Evolutionary conservation across 441 rosid genomes (phyloP).

Genomic region (Gossypium davidsonii): DNA sequence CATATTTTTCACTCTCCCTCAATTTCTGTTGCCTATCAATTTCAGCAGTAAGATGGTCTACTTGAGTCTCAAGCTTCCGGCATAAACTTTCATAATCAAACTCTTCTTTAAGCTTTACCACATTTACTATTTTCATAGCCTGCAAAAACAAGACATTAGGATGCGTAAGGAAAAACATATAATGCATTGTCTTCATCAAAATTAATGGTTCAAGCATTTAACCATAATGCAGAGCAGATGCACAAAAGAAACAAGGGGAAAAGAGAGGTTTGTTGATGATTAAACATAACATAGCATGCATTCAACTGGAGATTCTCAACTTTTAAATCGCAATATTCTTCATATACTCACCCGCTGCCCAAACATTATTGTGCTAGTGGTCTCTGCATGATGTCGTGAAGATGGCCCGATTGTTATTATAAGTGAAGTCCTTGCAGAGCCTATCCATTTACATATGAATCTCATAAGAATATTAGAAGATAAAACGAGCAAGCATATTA

Average conservation of each 20-base stretch:
- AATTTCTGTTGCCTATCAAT: slow-evolving; percentile 66
- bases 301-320: background rate
- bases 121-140: slow-evolving; percentile 91
- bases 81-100: slow-evolving; percentile 77
- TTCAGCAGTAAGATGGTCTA: slow-evolving; percentile 1
- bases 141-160: slow-evolving; percentile 32
- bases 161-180: background rate
- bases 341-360: slow-evolving; percentile 77
- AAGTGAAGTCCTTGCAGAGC: slow-evolving; percentile 88
- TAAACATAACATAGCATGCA: background rate
- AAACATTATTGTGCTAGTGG: slow-evolving; percentile 85
- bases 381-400: slow-evolving; percentile 69
- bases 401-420: slow-evolving; percentile 85
- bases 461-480: slow-evolving; percentile 11
- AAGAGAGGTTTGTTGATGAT: background rate
- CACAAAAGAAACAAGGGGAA: background rate
- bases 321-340: background rate
- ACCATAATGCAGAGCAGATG: background rate
- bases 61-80: slow-evolving; percentile 10
- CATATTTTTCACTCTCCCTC: slow-evolving; percentile 48
- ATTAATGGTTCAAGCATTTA: background rate
- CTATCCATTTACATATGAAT: slow-evolving; percentile 30
- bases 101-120: slow-evolving; percentile 90
- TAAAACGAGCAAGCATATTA: slow-evolving; percentile 8
- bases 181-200: background rate